Conservation (phyloP, 1,284 basidiomycete species). For the Sanghuangporus baumii region DNA sequence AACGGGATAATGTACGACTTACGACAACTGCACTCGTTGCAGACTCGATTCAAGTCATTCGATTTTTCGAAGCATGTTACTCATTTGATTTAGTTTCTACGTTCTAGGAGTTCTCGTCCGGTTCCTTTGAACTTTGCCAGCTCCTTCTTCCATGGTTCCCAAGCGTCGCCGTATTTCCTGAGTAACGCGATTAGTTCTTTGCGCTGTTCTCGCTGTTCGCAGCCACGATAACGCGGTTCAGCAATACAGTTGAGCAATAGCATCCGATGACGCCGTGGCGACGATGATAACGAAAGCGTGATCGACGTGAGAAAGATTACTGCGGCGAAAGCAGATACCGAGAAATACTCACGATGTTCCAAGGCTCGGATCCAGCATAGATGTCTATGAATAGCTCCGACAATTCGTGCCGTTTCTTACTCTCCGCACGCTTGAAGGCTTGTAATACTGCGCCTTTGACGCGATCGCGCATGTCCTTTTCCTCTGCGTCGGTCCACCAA, state of each 20-base stretch:
- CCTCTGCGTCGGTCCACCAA: conserved; percentile 84
- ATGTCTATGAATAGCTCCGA: conserved; percentile 84
- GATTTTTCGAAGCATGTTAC: not conserved
- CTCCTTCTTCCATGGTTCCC: conserved; percentile 83
- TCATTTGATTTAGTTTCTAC: not conserved
- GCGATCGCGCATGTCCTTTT: conserved; percentile 64
- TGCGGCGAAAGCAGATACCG: not conserved
- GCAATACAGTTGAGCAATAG: conserved; percentile 4
- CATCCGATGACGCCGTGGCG: not conserved
- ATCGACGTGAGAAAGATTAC: not conserved
- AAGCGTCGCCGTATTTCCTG: conserved; percentile 77
- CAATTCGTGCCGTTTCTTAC: conserved; percentile 62
- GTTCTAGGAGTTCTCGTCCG: conserved; percentile 54
- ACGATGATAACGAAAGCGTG: not conserved
- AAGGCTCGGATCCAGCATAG: conserved; percentile 80
- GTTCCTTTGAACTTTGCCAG: conserved; percentile 76
- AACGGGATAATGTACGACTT: not conserved
- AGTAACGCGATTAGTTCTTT: conserved; percentile 72
- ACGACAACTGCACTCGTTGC: not conserved
- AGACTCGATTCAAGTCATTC: not conserved
- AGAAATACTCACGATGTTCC: conserved; percentile 70
- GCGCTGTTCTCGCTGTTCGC: conserved; percentile 70
- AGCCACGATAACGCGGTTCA: conserved; percentile 1
- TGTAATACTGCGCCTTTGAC: conserved; percentile 72
- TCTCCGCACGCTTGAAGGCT: conserved; percentile 77